phyloP scores from a whole-genome alignment of 192 early-diverging fungal genomes.

The Linnemannia exigua region DNA sequence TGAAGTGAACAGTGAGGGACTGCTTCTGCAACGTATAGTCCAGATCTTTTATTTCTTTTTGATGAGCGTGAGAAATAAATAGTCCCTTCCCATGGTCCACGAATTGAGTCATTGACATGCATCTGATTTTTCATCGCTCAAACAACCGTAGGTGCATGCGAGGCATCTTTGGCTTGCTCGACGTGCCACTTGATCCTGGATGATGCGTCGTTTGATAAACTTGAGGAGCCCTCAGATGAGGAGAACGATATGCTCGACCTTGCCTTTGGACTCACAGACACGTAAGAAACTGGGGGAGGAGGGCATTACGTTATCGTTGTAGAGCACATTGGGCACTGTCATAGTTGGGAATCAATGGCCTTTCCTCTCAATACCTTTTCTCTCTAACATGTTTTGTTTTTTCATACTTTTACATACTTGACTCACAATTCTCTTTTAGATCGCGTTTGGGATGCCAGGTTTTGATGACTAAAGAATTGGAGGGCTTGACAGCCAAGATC shows the following conservation, averaged over 20 bases:
- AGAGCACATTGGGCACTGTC: neutral
- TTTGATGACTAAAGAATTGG: slow-evolving; percentile 84
- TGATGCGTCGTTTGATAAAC: slow-evolving; percentile 81
- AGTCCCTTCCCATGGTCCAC: neutral
- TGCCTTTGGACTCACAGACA: slow-evolving; percentile 96
- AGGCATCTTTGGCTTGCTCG: slow-evolving; percentile 94
- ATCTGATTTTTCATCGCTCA: neutral
- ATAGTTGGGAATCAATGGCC: neutral
- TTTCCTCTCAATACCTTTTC: neutral
- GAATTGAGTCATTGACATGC: neutral
- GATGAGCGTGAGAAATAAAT: neutral
- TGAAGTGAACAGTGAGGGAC: neutral
- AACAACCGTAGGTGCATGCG: slow-evolving; percentile 82
- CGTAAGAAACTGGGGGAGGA: slow-evolving; percentile 66
- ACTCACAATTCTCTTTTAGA: no score
- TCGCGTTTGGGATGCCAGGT: slow-evolving; percentile 97
- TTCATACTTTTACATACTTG: no score
- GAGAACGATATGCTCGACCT: slow-evolving; percentile 99
- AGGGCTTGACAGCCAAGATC: slow-evolving; percentile 89
- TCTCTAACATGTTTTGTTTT: neutral
- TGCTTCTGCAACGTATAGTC: neutral
- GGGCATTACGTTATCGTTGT: neutral
- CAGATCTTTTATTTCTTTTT: neutral
- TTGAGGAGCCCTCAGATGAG: slow-evolving; percentile 96
- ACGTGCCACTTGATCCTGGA: slow-evolving; percentile 96